A percentile compares a stretch with the other conserved stretches of the same genome.
Evolutionary conservation across 2,329 filamentous ascomycete genomes (phyloP).

Genomic region (Beauveria caledonica): DNA sequence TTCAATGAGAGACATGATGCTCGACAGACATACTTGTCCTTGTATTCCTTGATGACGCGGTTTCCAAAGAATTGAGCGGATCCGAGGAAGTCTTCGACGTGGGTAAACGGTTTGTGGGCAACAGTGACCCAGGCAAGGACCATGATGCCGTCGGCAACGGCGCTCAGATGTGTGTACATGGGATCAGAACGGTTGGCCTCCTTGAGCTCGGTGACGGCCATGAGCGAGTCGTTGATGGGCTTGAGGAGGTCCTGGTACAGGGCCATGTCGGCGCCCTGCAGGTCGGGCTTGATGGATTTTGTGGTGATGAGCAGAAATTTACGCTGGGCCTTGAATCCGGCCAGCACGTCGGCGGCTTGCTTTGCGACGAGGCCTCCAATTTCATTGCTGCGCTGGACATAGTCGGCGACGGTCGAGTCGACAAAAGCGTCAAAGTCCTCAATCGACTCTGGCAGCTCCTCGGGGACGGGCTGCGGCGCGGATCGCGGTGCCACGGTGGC

Average conservation of each 20-base stretch:
- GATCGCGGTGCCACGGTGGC: slow-evolving; percentile 11
- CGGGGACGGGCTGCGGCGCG: slow-evolving; percentile 32
- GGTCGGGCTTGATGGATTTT: slow-evolving; percentile 85
- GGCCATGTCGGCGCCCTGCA: slow-evolving; percentile 49
- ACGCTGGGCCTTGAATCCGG: slow-evolving; percentile 75
- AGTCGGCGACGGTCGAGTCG: slow-evolving; percentile 63
- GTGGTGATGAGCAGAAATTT: slow-evolving; percentile 82
- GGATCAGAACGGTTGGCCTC: slow-evolving; percentile 71
- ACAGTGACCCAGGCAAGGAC: slow-evolving; percentile 86
- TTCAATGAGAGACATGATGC: too few species aligned
- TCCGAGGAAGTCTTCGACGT: slow-evolving; percentile 73
- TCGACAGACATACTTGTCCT: slow-evolving; percentile 48
- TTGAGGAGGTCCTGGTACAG: slow-evolving; percentile 72
- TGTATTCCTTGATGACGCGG: slow-evolving; percentile 83
- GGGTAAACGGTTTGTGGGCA: slow-evolving; percentile 73
- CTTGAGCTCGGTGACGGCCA: slow-evolving; percentile 70
- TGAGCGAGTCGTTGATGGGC: slow-evolving; percentile 76
- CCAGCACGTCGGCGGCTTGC: slow-evolving; percentile 53
- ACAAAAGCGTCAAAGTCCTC: slow-evolving; percentile 83
- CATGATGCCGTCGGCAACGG: slow-evolving; percentile 84
- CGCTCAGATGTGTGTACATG: slow-evolving; percentile 72
- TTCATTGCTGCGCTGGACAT: slow-evolving; percentile 67
- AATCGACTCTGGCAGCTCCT: slow-evolving; percentile 65
- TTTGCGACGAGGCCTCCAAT: slow-evolving; percentile 71
- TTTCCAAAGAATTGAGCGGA: slow-evolving; percentile 93